phyloP scores from a whole-genome alignment of 169 alveolate species.

The Ophryocystis elektroscirrha region DNA sequence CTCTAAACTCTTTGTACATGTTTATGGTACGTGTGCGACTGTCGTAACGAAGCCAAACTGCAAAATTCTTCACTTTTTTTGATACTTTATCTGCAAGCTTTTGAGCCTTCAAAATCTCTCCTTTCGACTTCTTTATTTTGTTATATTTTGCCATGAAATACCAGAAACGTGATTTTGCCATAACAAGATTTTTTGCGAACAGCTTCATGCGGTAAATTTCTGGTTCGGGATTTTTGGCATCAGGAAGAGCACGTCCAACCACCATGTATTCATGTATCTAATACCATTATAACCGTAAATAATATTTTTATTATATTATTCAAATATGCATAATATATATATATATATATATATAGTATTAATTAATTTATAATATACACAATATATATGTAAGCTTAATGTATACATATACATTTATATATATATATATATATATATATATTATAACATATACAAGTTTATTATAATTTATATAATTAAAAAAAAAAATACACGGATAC shows the following conservation, averaged over 20 bases:
- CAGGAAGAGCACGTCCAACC: slow-evolving; percentile 82
- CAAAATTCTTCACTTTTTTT: slow-evolving; percentile 75
- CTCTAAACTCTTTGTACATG: slow-evolving; percentile 98
- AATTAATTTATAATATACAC: too few species aligned
- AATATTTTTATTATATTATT: too few species aligned
- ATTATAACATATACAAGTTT: too few species aligned
- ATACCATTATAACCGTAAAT: too few species aligned
- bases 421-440: too few species aligned
- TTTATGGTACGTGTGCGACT: slow-evolving; percentile 91
- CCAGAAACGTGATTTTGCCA: slow-evolving; percentile 93
- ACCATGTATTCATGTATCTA: slow-evolving; percentile 69
- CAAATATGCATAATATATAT: too few species aligned
- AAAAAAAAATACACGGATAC: too few species aligned
- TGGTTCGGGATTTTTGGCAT: slow-evolving; percentile 68
- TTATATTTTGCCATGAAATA: slow-evolving; percentile 73
- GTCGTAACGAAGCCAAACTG: slow-evolving; percentile 83
- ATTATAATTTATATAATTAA: too few species aligned
- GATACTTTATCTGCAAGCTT: slow-evolving; percentile 57
- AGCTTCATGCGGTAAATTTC: slow-evolving; percentile 78
- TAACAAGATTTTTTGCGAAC: slow-evolving; percentile 80
- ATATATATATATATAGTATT: too few species aligned
- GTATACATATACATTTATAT: too few species aligned
- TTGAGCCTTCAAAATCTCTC: slow-evolving; percentile 64
- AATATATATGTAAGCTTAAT: too few species aligned
- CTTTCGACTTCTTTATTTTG: slow-evolving; percentile 76